Percentiles rank a stretch among this genome's conserved stretches.
phyloP scores from a whole-genome alignment of 495 filamentous ascomycete genomes.

The Penicillium cataractarum region DNA sequence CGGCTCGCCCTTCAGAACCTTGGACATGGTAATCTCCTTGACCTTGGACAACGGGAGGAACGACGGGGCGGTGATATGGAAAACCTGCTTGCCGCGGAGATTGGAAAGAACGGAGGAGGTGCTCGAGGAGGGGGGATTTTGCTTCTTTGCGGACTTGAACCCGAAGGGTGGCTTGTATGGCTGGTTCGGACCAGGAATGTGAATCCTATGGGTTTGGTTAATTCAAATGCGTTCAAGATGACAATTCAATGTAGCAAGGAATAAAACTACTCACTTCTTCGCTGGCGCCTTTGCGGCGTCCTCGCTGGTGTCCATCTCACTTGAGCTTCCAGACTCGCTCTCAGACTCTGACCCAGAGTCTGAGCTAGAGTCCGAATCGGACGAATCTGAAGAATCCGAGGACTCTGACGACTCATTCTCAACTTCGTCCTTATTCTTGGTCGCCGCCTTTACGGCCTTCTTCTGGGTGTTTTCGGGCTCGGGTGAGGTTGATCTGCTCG shows the following conservation, averaged over 20 bases:
- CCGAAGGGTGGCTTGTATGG: constrained; percentile 47
- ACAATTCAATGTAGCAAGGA: neutral
- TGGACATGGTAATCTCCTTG: constrained; percentile 46
- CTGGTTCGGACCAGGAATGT: constrained; percentile 29
- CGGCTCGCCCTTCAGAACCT: constrained; percentile 47
- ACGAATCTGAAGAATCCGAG: constrained; percentile 28
- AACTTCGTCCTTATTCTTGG: constrained; percentile 30
- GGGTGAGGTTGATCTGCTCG: constrained; percentile 38
- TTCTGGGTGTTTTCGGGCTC: constrained; percentile 33
- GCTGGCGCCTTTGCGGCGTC: constrained; percentile 23
- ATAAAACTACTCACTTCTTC: constrained; percentile 28
- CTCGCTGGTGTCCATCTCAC: constrained; percentile 39
- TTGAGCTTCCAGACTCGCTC: constrained; percentile 33
- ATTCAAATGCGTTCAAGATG: neutral
- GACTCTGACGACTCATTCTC: constrained; percentile 11
- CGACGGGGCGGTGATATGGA: constrained; percentile 48
- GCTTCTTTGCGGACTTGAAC: constrained; percentile 45
- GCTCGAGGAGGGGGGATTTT: constrained; percentile 38
- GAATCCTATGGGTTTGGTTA: constrained; percentile 19
- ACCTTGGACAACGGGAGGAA: constrained; percentile 48
- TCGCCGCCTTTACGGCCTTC: constrained; percentile 34
- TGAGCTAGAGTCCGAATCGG: constrained; percentile 27
- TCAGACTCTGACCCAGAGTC: constrained; percentile 35
- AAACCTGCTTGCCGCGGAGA: constrained; percentile 47
- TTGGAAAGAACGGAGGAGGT: constrained; percentile 44